phyloP scores from a whole-genome alignment of 306 rosid genomes.

The Betula pendula region DNA sequence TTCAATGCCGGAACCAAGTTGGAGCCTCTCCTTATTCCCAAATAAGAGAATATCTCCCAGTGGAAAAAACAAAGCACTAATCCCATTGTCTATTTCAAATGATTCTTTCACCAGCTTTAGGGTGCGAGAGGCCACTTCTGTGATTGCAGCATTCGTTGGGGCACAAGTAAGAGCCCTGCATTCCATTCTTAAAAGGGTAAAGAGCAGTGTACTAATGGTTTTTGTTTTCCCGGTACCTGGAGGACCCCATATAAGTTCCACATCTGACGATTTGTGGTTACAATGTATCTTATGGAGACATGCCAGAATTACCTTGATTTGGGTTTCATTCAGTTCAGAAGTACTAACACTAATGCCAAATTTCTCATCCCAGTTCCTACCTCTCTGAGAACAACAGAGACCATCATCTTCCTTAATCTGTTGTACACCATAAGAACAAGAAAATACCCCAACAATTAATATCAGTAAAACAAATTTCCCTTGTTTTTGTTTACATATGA shows the following conservation, averaged over 20 bases:
- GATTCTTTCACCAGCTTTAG: slow-evolving; percentile 47
- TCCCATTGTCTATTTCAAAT: background rate
- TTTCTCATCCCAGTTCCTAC: background rate
- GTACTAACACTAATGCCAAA: slow-evolving; percentile 17
- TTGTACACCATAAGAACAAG: background rate
- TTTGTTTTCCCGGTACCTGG: slow-evolving; percentile 87
- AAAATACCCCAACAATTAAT: no score
- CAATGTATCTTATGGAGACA: slow-evolving; percentile 43
- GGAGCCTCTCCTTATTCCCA: slow-evolving; percentile 68
- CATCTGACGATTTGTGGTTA: slow-evolving; percentile 26
- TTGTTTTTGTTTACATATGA: no score
- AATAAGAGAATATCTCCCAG: slow-evolving; percentile 63
- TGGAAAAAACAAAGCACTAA: slow-evolving; percentile 31
- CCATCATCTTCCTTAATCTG: slow-evolving; percentile 44
- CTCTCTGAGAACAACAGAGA: slow-evolving; percentile 8
- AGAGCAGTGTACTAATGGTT: slow-evolving; percentile 50
- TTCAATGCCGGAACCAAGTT: slow-evolving; percentile 48
- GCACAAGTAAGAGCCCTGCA: slow-evolving; percentile 64
- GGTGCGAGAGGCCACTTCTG: slow-evolving; percentile 60
- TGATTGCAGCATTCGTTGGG: slow-evolving; percentile 76
- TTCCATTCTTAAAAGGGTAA: slow-evolving; percentile 39
- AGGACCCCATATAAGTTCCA: slow-evolving; percentile 84
- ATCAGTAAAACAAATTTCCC: no score
- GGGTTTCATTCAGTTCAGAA: slow-evolving; percentile 54
- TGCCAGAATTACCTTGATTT: slow-evolving; percentile 44